Percentiles rank a stretch among this genome's conserved stretches.
Evolutionary conservation across 2,329 filamentous ascomycete species (phyloP).

Genomic region (Trichoderma cornu-damae): DNA sequence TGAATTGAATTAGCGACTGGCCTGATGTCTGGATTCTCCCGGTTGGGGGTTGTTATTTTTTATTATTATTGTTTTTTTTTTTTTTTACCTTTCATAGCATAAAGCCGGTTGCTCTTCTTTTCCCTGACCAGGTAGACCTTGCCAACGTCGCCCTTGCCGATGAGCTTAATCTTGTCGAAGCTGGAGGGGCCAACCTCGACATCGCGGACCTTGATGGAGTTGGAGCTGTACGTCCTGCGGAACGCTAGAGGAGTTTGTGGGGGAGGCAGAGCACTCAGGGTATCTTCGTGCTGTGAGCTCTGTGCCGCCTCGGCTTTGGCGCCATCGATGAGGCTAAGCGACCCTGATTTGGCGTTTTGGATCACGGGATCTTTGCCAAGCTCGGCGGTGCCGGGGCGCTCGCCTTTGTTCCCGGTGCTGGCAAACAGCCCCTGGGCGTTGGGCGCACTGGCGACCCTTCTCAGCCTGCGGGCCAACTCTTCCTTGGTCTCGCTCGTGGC

Average conservation of each 20-base stretch:
- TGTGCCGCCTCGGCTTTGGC: constrained; percentile 32
- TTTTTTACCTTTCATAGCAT: constrained; percentile 95
- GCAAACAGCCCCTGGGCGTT: constrained; percentile 91
- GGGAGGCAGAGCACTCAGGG: constrained; percentile 58
- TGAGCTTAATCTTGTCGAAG: constrained; percentile 99
- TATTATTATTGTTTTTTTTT: too few species aligned
- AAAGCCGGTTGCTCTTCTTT: constrained; percentile 92
- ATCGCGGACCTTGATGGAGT: constrained; percentile 96
- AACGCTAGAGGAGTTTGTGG: constrained; percentile 69
- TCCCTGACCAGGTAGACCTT: constrained; percentile 97
- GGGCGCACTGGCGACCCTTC: constrained; percentile 90
- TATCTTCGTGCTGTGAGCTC: constrained; percentile 43
- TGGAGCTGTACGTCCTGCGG: constrained; percentile 94
- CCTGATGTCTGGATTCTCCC: too few species aligned
- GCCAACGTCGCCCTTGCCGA: constrained; percentile 96
- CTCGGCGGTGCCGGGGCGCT: constrained; percentile 78
- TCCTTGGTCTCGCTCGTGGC: constrained; percentile 80
- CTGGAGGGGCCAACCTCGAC: constrained; percentile 93
- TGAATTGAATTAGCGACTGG: background rate
- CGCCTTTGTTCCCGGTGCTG: constrained; percentile 41
- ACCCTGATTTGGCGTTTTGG: constrained; percentile 43
- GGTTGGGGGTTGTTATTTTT: too few species aligned
- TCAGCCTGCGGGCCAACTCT: constrained; percentile 85
- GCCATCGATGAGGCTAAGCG: constrained; percentile 34
- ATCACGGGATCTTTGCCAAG: constrained; percentile 74